Evolutionary conservation across 495 filamentous ascomycete genomes (phyloP), one percentile per base, ranked within the genome.

Genomic region (Xylaria curta): DNA sequence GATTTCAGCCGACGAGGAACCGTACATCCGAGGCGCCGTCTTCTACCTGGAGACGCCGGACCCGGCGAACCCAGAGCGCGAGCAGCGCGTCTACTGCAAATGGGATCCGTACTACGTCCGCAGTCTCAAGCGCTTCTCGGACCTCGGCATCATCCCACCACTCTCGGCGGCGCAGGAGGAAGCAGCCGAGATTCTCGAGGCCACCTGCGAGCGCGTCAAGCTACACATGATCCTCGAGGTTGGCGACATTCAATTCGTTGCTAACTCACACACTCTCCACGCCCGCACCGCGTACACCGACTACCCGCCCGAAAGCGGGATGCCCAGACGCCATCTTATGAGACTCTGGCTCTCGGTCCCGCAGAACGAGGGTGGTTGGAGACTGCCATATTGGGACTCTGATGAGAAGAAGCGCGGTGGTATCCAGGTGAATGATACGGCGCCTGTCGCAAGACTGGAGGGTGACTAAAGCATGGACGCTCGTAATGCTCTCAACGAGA

Each of bases 301-400:
- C 76, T 87, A 89, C 74, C 83, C 90, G 53, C 84, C 91, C 54
- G 74, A 83, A 68, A 59, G 78, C 76, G 77, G 77, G 31, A 68
- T 61, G 59, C 90, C 91, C 0, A 82, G 91, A 15, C 82, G 92
- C 58, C 92, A 94, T 80, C 81, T 97, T n/a, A 92, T 97, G 88
- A 84, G 94, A 28, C 79, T 97, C 65, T 97, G 94, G 94, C 80
- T 97, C 58, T 89, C 91, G 7, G 91, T 90, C 17, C 94, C 93
- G 0, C 93, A 95, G 82, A 79, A 79, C 36, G 94, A 97, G 79
- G 94, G 93, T 0, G 94, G 94, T 0, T 97, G 94, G 94, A 90
- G 87, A 65, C 80, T 95, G 79, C 93, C 93, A 13, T 95, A 94
- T 80, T 88, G 88, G 75, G 94, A 97, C 84, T 90, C 88, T 62